A percentile compares a stretch with the other conserved stretches of the same genome.
These are phyloP conservation scores for Diaporthe nobilis DNA, from an alignment of 2,329 filamentous ascomycete species.

Conservation along the genomic window DNA sequence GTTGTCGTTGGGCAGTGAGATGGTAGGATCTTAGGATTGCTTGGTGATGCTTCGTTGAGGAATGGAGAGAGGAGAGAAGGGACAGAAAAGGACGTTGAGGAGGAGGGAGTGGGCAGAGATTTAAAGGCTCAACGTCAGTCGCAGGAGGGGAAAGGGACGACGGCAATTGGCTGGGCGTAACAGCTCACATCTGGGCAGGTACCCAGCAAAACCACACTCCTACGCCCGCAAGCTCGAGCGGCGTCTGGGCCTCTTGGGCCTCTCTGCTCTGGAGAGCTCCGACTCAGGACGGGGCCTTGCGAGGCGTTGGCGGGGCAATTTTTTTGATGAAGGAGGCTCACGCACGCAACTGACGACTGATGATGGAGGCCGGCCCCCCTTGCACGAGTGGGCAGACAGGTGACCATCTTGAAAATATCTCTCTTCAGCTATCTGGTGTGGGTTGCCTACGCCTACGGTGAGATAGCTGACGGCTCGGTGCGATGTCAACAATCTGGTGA, in stretches of 20 bases:
- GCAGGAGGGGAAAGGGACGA: slow-evolving; percentile 24
- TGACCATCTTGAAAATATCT: slow-evolving; percentile 14
- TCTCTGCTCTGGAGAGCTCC: slow-evolving; percentile 32
- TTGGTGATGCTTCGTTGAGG: slow-evolving; percentile 29
- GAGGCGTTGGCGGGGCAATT: slow-evolving; percentile 36
- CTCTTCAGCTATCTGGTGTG: slow-evolving; percentile 1
- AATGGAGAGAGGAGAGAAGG: slow-evolving; percentile 32
- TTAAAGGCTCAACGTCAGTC: slow-evolving; percentile 42
- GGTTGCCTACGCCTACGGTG: background rate
- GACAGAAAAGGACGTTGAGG: slow-evolving; percentile 22
- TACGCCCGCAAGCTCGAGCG: background rate
- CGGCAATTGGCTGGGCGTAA: slow-evolving; percentile 32
- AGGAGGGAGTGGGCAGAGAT: slow-evolving; percentile 41
- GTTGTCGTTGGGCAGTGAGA: slow-evolving; percentile 23
- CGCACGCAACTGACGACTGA: slow-evolving; percentile 24
- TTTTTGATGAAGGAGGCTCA: slow-evolving; percentile 32
- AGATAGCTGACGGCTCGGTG: background rate
- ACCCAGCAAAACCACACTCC: slow-evolving; percentile 6
- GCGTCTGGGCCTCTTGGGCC: background rate
- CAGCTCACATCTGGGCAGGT: slow-evolving; percentile 28
- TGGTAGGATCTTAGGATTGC: slow-evolving; percentile 2
- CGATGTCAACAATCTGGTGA: slow-evolving; percentile 21
- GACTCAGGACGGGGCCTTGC: slow-evolving; percentile 34
- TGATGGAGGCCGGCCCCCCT: background rate
- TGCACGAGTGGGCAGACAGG: slow-evolving; percentile 30